phyloP scores from a whole-genome alignment of 1,284 basidiomycete species.

The Trametes polyzona region DNA sequence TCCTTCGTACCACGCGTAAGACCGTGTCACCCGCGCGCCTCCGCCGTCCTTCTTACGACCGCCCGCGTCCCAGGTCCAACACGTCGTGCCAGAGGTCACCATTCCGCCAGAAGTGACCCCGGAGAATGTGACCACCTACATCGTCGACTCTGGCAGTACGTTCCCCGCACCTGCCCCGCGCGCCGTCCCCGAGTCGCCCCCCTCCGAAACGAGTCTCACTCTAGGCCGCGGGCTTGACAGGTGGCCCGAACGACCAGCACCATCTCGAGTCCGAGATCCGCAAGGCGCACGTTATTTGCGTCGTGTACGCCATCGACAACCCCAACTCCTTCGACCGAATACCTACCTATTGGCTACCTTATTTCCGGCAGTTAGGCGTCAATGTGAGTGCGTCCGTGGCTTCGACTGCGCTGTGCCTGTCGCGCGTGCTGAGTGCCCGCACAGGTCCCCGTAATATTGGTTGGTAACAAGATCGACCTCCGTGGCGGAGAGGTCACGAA shows the following conservation, averaged over 20 bases:
- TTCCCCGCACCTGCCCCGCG: slow-evolving; percentile 20
- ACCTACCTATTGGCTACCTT: slow-evolving; percentile 98
- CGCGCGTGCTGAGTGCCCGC: not conserved
- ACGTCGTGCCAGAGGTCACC: slow-evolving; percentile 92
- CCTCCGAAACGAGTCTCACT: not conserved
- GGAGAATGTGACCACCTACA: slow-evolving; percentile 94
- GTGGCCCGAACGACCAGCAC: slow-evolving; percentile 77
- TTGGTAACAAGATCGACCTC: slow-evolving; percentile 98
- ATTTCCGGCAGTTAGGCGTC: slow-evolving; percentile 93
- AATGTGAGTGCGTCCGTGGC: slow-evolving; percentile 57
- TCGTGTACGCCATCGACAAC: slow-evolving; percentile 96
- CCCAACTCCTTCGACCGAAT: slow-evolving; percentile 96
- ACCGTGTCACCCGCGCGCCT: slow-evolving; percentile 22
- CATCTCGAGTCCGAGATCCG: slow-evolving; percentile 95
- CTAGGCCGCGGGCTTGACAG: slow-evolving; percentile 40
- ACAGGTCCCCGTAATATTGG: slow-evolving; percentile 94
- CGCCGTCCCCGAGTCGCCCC: too few relatives aligned
- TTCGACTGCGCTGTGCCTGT: not conserved
- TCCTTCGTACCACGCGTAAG: slow-evolving; percentile 87
- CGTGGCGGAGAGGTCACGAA: slow-evolving; percentile 93
- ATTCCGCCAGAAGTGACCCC: slow-evolving; percentile 96
- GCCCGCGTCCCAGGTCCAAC: slow-evolving; percentile 67
- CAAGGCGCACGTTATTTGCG: slow-evolving; percentile 96
- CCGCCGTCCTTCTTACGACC: not conserved
- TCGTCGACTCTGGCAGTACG: slow-evolving; percentile 92